Conservation (phyloP, 2,329 filamentous ascomycete genomes). For the Pseudogymnoascus sp. region DNA sequence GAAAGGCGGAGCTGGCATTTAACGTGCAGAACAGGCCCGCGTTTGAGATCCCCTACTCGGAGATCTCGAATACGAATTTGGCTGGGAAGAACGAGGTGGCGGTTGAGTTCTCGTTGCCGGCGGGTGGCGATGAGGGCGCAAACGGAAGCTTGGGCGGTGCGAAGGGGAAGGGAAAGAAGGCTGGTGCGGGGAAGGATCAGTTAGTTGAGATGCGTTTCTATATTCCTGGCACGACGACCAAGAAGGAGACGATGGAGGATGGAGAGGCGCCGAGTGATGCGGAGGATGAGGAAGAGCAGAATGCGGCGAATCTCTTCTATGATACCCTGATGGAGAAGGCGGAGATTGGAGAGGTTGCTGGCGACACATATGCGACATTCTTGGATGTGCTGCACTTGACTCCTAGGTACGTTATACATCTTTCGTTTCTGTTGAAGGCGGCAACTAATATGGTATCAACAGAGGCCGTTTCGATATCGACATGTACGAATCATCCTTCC, state of each 20-base stretch:
- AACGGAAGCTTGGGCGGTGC: conserved; percentile 69
- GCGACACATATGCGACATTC: conserved; percentile 96
- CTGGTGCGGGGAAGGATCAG: conserved; percentile 81
- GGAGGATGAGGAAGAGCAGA: conserved; percentile 70
- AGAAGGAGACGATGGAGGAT: conserved; percentile 54
- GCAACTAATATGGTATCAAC: conserved; percentile 24
- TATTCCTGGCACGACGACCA: conserved; percentile 82
- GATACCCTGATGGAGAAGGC: conserved; percentile 97
- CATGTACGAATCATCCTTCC: conserved; percentile 97
- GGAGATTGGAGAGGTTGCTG: conserved; percentile 97
- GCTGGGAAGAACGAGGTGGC: conserved; percentile 97
- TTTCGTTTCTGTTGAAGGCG: not conserved
- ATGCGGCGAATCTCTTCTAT: conserved; percentile 94
- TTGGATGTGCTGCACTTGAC: conserved; percentile 94
- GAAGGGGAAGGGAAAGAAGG: conserved; percentile 74
- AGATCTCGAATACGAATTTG: conserved; percentile 95
- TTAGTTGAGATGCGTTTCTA: conserved; percentile 99
- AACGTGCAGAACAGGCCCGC: conserved; percentile 94
- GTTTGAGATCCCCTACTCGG: conserved; percentile 94
- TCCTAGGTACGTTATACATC: conserved; percentile 54
- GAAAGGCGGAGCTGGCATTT: conserved; percentile 89
- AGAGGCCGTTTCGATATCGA: conserved; percentile 99
- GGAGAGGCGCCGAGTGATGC: conserved; percentile 60
- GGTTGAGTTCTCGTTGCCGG: conserved; percentile 79
- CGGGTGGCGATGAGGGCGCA: conserved; percentile 62